Conservation (phyloP, 345 rosid genomes). For the Eucalyptus curtisii region DNA sequence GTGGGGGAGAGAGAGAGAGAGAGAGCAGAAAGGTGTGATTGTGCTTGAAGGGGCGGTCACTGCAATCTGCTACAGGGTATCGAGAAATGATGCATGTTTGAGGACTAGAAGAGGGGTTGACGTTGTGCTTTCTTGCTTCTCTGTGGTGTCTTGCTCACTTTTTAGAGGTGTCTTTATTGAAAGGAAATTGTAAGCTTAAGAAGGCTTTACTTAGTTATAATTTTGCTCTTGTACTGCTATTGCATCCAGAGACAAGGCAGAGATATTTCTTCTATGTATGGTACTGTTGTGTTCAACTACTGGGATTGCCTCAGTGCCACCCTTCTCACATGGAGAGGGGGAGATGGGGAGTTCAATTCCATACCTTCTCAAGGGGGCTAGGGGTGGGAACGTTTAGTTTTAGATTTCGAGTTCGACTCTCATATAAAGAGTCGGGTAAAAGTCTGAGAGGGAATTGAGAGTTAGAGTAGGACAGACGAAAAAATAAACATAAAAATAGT, state of each 20-base stretch:
- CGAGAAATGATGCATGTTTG: background rate
- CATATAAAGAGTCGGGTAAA: no score
- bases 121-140: background rate
- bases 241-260: background rate
- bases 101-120: background rate
- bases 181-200: background rate
- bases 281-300: no score
- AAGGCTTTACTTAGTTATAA: background rate
- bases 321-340: no score
- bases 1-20: no score
- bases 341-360: no score
- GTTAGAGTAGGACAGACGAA: no score
- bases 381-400: no score
- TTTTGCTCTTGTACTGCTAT: background rate
- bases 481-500: background rate
- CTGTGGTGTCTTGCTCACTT: background rate
- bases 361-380: no score
- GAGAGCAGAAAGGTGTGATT: background rate
- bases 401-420: no score
- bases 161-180: background rate
- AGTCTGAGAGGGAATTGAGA: no score
- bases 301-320: no score
- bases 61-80: background rate
- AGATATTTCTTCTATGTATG: background rate
- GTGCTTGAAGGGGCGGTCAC: background rate